Evolutionary conservation across 2,329 filamentous ascomycete species (phyloP).

Genomic region (Trichoderma simmonsii): DNA sequence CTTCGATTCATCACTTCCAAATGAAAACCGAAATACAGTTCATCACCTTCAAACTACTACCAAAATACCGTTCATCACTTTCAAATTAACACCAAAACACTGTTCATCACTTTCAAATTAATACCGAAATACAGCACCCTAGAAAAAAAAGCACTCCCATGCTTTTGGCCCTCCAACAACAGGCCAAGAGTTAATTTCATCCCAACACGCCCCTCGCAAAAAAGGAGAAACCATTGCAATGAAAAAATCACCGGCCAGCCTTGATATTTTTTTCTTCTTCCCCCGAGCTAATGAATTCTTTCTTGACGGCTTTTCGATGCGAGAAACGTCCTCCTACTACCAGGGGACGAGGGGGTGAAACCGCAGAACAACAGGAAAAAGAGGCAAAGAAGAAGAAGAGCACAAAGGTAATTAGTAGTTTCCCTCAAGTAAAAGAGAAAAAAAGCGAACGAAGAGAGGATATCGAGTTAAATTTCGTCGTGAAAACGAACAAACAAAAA

Average conservation of each 20-base stretch:
- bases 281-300: not conserved
- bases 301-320: not conserved
- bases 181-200: not conserved
- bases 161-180: not conserved
- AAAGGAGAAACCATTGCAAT: not conserved
- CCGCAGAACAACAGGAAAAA: not conserved
- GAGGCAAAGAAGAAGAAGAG: not conserved
- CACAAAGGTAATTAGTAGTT: not conserved
- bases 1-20: not conserved
- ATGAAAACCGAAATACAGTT: not conserved
- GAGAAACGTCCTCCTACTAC: not conserved
- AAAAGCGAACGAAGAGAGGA: not conserved
- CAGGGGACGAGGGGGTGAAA: not conserved
- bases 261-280: not conserved
- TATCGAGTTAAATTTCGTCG: not conserved
- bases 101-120: not conserved
- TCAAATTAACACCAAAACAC: not conserved
- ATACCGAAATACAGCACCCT: not conserved
- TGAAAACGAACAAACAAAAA: not conserved
- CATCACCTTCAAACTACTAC: not conserved
- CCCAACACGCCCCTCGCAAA: not conserved
- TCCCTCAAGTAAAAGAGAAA: not conserved
- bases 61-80: no score
- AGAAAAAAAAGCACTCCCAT: not conserved
- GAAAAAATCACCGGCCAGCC: not conserved